A percentile compares a stretch with the other conserved stretches of the same genome.
Evolutionary conservation across 805 yeast species (phyloP).

Genomic region (Wickerhamomyces canadensis): DNA sequence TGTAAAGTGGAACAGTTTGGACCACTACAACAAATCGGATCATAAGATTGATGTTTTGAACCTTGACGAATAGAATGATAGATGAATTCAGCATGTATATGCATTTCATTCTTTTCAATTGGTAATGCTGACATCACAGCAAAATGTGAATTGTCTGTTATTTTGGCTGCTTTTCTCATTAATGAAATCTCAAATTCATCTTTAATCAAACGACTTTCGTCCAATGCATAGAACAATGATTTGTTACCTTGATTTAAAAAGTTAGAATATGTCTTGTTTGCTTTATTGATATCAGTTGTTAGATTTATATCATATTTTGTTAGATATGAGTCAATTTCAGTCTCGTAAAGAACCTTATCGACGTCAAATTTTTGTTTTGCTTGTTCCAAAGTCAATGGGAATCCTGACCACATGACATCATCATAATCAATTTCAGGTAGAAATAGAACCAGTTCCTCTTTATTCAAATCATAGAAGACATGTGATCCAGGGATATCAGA

Average conservation of each 20-base stretch:
- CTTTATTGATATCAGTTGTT: slow-evolving; percentile 54
- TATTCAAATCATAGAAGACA: slow-evolving; percentile 48
- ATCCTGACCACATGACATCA: slow-evolving; percentile 95
- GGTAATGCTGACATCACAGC: slow-evolving; percentile 94
- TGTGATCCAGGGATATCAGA: slow-evolving; percentile 74
- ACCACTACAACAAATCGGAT: slow-evolving; percentile 95
- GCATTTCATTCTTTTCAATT: slow-evolving; percentile 81
- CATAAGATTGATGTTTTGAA: slow-evolving; percentile 81
- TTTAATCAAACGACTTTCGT: slow-evolving; percentile 81
- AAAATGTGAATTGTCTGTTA: slow-evolving; percentile 81
- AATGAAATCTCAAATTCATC: slow-evolving; percentile 76
- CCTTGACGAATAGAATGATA: slow-evolving; percentile 95
- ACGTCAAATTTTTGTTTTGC: slow-evolving; percentile 69
- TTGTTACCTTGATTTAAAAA: slow-evolving; percentile 38
- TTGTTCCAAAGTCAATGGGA: slow-evolving; percentile 64
- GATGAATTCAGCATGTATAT: slow-evolving; percentile 91
- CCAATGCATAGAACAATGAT: slow-evolving; percentile 66
- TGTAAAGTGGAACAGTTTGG: slow-evolving; percentile 88
- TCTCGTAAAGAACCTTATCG: slow-evolving; percentile 67
- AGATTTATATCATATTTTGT: slow-evolving; percentile 26
- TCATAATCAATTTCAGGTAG: slow-evolving; percentile 82
- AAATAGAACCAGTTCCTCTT: slow-evolving; percentile 61
- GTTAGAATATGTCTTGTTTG: slow-evolving; percentile 28
- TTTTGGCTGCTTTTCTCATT: slow-evolving; percentile 73
- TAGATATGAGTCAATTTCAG: slow-evolving; percentile 37